Evolutionary conservation across 768 basidiomycete species (phyloP).

Genomic region (Mycena pura): DNA sequence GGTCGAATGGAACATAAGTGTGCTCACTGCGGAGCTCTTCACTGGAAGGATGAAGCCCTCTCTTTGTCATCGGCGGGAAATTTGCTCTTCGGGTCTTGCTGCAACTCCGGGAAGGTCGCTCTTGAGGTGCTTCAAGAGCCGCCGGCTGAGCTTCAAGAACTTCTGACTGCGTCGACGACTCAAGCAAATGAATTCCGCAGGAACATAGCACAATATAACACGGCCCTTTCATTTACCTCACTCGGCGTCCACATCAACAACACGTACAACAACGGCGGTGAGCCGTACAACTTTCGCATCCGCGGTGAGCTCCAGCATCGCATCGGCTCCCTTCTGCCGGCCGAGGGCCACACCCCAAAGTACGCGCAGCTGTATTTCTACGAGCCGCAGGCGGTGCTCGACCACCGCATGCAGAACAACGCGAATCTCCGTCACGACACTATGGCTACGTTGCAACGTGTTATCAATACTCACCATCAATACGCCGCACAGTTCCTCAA

Average conservation of each 20-base stretch:
- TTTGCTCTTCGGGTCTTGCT: constrained; percentile 30
- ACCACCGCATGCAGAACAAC: not conserved
- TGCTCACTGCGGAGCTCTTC: constrained; percentile 20
- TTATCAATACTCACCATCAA: not conserved
- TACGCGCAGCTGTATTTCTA: constrained; percentile 3
- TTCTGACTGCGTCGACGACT: not conserved
- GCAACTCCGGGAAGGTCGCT: not conserved
- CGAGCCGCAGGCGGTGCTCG: not conserved
- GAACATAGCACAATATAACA: not conserved
- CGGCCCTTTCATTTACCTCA: not conserved
- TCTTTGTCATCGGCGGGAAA: not conserved
- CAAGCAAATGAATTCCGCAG: not conserved
- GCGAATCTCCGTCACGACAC: not conserved
- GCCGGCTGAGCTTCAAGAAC: not conserved
- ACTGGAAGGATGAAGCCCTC: constrained; percentile 24
- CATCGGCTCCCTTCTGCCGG: not conserved
- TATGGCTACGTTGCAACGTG: not conserved
- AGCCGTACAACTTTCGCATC: not conserved
- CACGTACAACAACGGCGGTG: constrained; percentile 23
- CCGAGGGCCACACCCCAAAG: not conserved
- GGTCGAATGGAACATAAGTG: constrained; percentile 26
- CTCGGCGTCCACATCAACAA: not conserved
- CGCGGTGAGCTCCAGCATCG: not conserved
- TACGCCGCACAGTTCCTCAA: not conserved
- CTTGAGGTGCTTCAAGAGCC: not conserved